Conservation (phyloP, 192 early-diverging fungal genomes). For the Umbelopsis vinacea region DNA sequence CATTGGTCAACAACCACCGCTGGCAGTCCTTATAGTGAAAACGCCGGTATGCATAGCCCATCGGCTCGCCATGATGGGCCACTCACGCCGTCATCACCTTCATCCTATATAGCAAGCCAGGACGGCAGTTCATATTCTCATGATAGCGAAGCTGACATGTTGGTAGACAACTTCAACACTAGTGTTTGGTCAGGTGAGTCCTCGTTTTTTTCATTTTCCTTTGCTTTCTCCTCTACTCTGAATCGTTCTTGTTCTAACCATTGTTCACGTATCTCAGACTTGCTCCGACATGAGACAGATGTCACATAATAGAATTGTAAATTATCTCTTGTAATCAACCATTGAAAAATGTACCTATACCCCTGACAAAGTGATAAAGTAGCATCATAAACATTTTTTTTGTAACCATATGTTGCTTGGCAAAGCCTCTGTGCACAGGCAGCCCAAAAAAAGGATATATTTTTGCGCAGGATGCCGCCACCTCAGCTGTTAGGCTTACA, state of each 20-base stretch:
- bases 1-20: not conserved
- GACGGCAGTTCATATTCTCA: not conserved
- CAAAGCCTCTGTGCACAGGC: no score
- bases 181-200: not conserved
- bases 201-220: not conserved
- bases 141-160: not conserved
- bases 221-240: not conserved
- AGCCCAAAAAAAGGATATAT: no score
- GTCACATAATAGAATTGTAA: not conserved
- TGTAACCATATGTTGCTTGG: no score
- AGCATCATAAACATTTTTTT: not conserved
- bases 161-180: not conserved
- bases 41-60: not conserved
- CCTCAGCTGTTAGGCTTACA: no score
- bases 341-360: no score
- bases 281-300: not conserved
- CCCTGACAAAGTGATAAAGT: no score
- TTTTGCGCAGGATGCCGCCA: no score
- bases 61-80: not conserved
- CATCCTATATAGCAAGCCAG: not conserved
- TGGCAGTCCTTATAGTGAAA: not conserved
- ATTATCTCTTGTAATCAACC: not conserved
- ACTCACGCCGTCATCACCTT: not conserved
- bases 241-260: no score
- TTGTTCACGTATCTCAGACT: not conserved